Percentiles rank a stretch among this genome's conserved stretches.
Conservation (phyloP, 495 filamentous ascomycete species). For the Hyaloscypha bicolor region DNA sequence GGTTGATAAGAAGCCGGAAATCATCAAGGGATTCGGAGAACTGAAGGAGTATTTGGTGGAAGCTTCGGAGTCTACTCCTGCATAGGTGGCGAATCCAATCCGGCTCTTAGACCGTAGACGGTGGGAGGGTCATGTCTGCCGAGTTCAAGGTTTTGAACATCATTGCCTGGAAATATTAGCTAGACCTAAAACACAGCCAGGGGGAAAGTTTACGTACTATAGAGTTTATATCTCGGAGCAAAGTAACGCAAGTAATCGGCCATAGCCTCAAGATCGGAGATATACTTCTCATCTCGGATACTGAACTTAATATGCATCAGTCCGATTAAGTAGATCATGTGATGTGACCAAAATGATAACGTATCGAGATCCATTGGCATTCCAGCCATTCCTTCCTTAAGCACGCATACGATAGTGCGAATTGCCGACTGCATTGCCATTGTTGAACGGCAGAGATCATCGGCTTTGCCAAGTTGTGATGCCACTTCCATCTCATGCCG, state of each 20-base stretch:
- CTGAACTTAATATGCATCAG: conserved; percentile 21
- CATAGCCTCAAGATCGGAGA: conserved; percentile 6
- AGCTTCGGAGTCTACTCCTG: background rate
- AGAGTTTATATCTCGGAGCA: conserved; percentile 9
- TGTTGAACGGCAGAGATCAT: conserved; percentile 2
- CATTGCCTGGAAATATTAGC: background rate
- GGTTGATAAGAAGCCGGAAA: conserved; percentile 9
- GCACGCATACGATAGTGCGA: background rate
- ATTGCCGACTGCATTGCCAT: conserved; percentile 6
- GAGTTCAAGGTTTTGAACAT: background rate
- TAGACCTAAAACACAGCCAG: background rate
- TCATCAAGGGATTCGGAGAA: conserved; percentile 16
- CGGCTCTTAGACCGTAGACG: background rate
- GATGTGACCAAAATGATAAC: conserved; percentile 23
- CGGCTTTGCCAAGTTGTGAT: background rate
- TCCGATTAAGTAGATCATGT: background rate
- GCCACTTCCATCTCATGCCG: conserved; percentile 4
- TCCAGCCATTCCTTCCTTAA: background rate
- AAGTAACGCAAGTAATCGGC: conserved; percentile 18
- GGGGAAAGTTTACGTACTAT: background rate
- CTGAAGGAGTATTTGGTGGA: conserved; percentile 13
- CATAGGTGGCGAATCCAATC: background rate
- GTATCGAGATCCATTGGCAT: conserved; percentile 11
- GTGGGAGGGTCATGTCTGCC: background rate
- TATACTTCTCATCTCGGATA: conserved; percentile 11